Conservation (phyloP, 495 filamentous ascomycete species). For the Bryoglossum gracile region DNA sequence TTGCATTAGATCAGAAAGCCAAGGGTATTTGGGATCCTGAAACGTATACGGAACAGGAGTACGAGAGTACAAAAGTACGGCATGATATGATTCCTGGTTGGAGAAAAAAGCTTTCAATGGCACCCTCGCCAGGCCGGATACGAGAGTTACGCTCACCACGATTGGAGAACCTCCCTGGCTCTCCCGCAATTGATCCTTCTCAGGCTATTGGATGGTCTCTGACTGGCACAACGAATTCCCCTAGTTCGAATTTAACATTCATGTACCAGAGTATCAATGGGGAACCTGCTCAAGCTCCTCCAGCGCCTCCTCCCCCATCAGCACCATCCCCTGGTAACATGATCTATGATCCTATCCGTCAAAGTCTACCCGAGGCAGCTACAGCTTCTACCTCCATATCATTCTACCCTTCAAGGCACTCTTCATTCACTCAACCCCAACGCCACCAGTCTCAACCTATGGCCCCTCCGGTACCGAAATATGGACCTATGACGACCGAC, state of each 20-base stretch:
- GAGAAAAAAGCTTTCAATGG: slow-evolving; percentile 16
- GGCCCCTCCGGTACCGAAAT: slow-evolving; percentile 22
- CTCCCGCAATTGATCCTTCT: slow-evolving; percentile 27
- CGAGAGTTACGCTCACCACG: slow-evolving; percentile 17
- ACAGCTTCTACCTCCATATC: slow-evolving; percentile 34
- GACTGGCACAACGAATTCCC: slow-evolving; percentile 74
- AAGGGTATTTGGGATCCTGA: slow-evolving; percentile 78
- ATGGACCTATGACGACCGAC: slow-evolving; percentile 8
- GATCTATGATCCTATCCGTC: slow-evolving; percentile 46
- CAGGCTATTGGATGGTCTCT: slow-evolving; percentile 60
- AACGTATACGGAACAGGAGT: slow-evolving; percentile 70
- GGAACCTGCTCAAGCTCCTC: slow-evolving; percentile 20
- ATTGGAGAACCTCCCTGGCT: slow-evolving; percentile 25
- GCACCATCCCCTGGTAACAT: slow-evolving; percentile 36
- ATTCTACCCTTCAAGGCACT: slow-evolving; percentile 39
- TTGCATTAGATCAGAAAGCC: slow-evolving; percentile 77
- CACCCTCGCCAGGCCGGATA: slow-evolving; percentile 23
- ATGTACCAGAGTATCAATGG: slow-evolving; percentile 50
- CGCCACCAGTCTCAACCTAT: slow-evolving; percentile 29
- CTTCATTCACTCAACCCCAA: slow-evolving; percentile 28
- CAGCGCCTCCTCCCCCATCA: slow-evolving; percentile 18
- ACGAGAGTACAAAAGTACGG: slow-evolving; percentile 50
- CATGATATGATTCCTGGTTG: slow-evolving; percentile 22
- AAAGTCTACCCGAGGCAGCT: slow-evolving; percentile 37
- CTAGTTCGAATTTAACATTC: slow-evolving; percentile 68